These are phyloP conservation scores for Pseudovirgaria hyperparasitica DNA, from an alignment of 2,329 filamentous ascomycete species.

Conservation along the genomic window DNA sequence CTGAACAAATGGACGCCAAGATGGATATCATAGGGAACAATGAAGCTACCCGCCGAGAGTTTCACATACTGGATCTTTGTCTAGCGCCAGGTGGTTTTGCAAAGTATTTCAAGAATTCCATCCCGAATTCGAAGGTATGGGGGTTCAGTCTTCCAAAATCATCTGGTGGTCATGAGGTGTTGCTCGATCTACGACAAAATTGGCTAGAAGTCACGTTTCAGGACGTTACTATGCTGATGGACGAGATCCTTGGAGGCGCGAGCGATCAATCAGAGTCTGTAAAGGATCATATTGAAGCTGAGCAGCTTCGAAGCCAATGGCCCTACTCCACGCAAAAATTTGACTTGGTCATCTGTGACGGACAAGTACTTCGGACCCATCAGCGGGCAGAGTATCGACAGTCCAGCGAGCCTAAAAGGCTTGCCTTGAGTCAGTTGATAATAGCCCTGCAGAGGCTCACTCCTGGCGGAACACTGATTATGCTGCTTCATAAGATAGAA, in stretches of 20 bases:
- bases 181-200: constrained; percentile 10
- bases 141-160: constrained; percentile 28
- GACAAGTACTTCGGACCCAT: constrained; percentile 30
- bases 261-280: constrained; percentile 2
- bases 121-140: constrained; percentile 18
- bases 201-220: constrained; percentile 12
- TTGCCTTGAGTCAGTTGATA: constrained; percentile 25
- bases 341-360: constrained; percentile 36
- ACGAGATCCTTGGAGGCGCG: constrained; percentile 15
- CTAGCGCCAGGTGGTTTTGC: constrained; percentile 42
- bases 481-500: constrained; percentile 38
- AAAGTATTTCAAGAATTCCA: constrained; percentile 18
- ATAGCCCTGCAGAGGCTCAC: constrained; percentile 34
- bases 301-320: constrained; percentile 1
- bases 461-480: constrained; percentile 35
- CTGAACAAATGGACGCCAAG: constrained; percentile 10
- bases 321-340: constrained; percentile 19
- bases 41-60: constrained; percentile 13
- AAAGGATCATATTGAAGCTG: no score
- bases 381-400: constrained; percentile 5
- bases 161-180: constrained; percentile 28
- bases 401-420: constrained; percentile 17
- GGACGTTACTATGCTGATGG: constrained; percentile 38
- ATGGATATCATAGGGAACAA: constrained; percentile 3
- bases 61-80: constrained; percentile 42